Evolutionary conservation across 305 asterid species (phyloP).

Genomic region (Rubia occidens): DNA sequence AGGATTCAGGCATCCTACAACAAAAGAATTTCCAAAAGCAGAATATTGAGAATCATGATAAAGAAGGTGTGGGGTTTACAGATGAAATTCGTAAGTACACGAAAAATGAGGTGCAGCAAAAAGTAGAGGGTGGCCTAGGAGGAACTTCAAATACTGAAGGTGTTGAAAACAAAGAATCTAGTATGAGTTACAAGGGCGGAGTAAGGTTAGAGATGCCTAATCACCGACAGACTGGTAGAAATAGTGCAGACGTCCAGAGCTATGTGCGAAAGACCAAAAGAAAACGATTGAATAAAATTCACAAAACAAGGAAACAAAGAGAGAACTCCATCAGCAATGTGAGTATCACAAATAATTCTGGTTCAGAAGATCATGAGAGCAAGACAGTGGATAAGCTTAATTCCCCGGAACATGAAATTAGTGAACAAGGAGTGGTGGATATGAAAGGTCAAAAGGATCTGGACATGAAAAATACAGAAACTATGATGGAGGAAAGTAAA

Average conservation of each 20-base stretch:
- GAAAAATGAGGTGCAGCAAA: constrained; percentile 10
- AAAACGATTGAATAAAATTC: constrained; percentile 29
- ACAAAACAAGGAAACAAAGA: constrained; percentile 16
- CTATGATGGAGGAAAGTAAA: constrained; percentile 9
- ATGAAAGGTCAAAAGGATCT: constrained; percentile 6
- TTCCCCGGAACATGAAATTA: constrained; percentile 1
- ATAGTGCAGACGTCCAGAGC: constrained; percentile 18
- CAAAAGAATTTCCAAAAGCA: constrained; percentile 10
- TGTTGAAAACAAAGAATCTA: constrained; percentile 19
- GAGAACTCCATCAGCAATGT: constrained; percentile 13
- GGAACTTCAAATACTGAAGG: constrained; percentile 17
- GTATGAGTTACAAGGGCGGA: constrained; percentile 11
- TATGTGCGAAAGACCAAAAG: constrained; percentile 29
- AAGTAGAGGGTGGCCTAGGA: constrained; percentile 8
- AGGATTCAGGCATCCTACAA: constrained; percentile 11
- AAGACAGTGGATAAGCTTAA: constrained; percentile 11
- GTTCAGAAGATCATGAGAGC: constrained; percentile 10
- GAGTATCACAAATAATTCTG: constrained; percentile 15
- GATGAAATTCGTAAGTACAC: constrained; percentile 14
- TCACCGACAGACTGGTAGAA: constrained; percentile 11
- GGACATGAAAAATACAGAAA: neutral
- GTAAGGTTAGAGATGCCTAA: constrained; percentile 25
- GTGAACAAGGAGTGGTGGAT: constrained; percentile 8
- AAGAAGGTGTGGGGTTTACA: constrained; percentile 12
- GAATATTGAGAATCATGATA: constrained; percentile 6